These are phyloP conservation scores for Erythrophleum ivorense DNA, from an alignment of 331 rosid species.

Conservation along the genomic window DNA sequence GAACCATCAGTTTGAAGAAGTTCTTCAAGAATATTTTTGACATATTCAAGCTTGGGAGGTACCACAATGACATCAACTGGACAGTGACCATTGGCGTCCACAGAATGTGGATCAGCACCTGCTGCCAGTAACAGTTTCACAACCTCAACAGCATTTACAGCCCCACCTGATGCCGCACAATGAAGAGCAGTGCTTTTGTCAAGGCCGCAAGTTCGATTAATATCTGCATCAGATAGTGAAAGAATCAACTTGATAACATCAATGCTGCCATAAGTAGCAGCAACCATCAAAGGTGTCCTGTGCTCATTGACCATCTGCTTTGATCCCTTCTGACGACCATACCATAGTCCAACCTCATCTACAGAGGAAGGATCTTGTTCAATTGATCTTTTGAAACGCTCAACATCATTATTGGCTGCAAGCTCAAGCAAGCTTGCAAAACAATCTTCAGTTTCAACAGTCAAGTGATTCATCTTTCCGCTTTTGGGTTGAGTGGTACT, in stretches of 20 bases:
- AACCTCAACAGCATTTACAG: conserved; percentile 70
- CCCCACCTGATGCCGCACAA: conserved; percentile 93
- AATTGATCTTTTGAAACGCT: conserved; percentile 66
- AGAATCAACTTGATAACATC: conserved; percentile 75
- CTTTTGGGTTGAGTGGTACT: conserved; percentile 33
- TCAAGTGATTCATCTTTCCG: conserved; percentile 72
- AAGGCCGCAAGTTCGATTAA: conserved; percentile 64
- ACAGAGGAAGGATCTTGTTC: conserved; percentile 73
- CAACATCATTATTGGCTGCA: conserved; percentile 79
- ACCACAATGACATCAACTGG: conserved; percentile 71
- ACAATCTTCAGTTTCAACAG: conserved; percentile 78
- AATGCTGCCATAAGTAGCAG: conserved; percentile 89
- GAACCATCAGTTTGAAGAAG: conserved; percentile 66
- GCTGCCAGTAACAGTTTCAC: conserved; percentile 78
- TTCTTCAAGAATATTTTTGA: conserved; percentile 60
- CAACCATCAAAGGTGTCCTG: conserved; percentile 90
- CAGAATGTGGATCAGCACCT: conserved; percentile 77
- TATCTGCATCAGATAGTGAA: conserved; percentile 64
- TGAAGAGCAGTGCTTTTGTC: conserved; percentile 93
- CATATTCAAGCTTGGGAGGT: conserved; percentile 62
- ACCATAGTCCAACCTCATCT: conserved; percentile 90
- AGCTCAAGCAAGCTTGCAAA: conserved; percentile 89
- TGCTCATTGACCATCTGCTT: conserved; percentile 87
- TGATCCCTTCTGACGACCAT: conserved; percentile 79
- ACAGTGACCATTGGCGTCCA: conserved; percentile 73